Conservation (phyloP, 2,329 filamentous ascomycete genomes). For the Cryphonectria carpinicola region DNA sequence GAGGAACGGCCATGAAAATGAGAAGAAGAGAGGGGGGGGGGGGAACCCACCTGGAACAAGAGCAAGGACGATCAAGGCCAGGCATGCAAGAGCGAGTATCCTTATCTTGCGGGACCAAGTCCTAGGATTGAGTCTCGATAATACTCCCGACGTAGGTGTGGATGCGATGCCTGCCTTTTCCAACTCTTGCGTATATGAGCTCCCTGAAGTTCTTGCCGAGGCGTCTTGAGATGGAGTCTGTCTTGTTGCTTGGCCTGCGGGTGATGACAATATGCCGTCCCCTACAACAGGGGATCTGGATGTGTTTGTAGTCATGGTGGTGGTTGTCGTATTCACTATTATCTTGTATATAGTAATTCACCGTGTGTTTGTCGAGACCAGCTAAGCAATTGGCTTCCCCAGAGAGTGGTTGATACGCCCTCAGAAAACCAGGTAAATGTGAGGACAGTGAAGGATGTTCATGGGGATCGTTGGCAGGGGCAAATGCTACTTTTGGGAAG, state of each 20-base stretch:
- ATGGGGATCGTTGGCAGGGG: neutral
- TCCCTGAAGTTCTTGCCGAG: neutral
- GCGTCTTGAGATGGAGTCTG: neutral
- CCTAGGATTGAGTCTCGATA: constrained; percentile 16
- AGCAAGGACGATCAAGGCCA: constrained; percentile 16
- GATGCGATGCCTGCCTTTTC: constrained; percentile 1
- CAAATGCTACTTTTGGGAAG: no score
- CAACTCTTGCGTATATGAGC: constrained; percentile 13
- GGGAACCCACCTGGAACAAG: constrained; percentile 24
- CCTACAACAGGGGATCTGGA: neutral
- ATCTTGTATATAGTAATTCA: neutral
- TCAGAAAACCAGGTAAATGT: neutral
- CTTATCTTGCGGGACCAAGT: constrained; percentile 27
- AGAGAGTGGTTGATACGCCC: neutral
- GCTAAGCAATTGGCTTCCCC: neutral
- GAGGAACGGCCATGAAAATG: neutral
- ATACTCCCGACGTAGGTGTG: neutral
- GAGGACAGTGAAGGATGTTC: neutral
- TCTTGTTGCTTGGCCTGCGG: neutral
- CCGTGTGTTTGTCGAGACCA: neutral
- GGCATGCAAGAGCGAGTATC: constrained; percentile 12
- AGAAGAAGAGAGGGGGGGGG: neutral
- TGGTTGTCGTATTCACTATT: neutral
- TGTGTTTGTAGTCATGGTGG: constrained; percentile 2
- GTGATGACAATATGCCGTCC: neutral